Evolutionary conservation across 2,329 filamentous ascomycete species (phyloP), one percentile per base, ranked within the genome.

Genomic region (Polytolypa hystricis): DNA sequence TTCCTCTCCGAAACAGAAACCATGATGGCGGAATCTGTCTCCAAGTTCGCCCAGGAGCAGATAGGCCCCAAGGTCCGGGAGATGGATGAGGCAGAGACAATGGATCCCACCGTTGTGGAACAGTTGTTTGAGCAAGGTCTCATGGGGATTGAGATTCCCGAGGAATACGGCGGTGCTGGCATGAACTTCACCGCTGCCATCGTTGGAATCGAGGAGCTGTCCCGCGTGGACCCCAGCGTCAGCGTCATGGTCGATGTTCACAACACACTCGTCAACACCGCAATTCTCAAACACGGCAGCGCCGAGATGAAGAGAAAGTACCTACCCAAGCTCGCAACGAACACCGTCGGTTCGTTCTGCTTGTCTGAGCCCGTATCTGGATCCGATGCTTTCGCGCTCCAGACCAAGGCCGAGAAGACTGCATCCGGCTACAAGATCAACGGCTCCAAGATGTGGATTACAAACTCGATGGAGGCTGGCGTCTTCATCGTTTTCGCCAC

Each of bases 381-480:
- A 15, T 94, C 86, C 1, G 91, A 98, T 57, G 91, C 91, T 27
- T 98, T 98, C 56, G 93, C 93, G 1, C 72, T 98, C 46, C 81
- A 85, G 48, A 96, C 91, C 39, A 87, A 84, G 60, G 91, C 91
- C 29, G 79, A 76, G 40, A 84, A 87, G 69, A 91, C 84, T 1
- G 71, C 77, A 15, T 73, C 78, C 46, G 86, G 89, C 21, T 98
- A 89, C 69, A 79, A 73, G 63, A 82, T 98, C 61, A 82, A 77
- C 42, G 91, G 91, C 33, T 79, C 77, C 61, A 98, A 98, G 75
- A 98, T 98, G 91, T 98, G 91, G 91, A 98, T 98, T 64, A 98
- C 91, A 45, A 98, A 98, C 71, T 81, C 83, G 34, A 79, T 89
- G 67, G 91, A 98, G 66, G 82, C 91, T 14, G 78, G 79, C 42